Evolutionary conservation across 139 green algal species (phyloP).

Genomic region (Chlamydomonas incerta): DNA sequence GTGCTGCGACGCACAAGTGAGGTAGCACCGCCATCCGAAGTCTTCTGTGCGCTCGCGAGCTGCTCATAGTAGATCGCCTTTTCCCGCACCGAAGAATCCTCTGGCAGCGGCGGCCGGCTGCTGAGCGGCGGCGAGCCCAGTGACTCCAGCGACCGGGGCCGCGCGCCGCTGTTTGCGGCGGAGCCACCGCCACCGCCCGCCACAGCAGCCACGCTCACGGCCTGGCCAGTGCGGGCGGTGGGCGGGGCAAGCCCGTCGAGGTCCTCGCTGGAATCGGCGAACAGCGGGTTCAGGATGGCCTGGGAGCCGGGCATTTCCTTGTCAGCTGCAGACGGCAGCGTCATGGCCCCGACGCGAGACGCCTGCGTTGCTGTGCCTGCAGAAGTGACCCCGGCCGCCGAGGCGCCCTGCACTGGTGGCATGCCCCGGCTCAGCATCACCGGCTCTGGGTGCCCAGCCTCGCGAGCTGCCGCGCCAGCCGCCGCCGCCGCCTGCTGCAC

Average conservation of each 20-base stretch:
- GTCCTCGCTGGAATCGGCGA: constrained; percentile 1
- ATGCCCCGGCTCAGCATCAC: no score
- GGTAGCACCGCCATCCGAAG: not conserved
- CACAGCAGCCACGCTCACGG: no score
- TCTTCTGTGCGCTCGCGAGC: not conserved
- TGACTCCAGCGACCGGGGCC: not conserved
- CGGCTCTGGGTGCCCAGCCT: not conserved
- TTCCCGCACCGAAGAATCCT: constrained; percentile 30
- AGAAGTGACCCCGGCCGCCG: not conserved
- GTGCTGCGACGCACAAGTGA: not conserved
- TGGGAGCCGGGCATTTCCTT: not conserved
- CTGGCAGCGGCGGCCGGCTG: not conserved
- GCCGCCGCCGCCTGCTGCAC: not conserved
- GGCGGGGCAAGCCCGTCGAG: not conserved
- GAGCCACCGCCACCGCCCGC: no score
- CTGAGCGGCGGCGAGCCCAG: not conserved
- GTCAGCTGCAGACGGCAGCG: not conserved
- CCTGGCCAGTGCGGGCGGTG: no score
- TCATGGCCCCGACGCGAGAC: not conserved
- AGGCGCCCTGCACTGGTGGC: not conserved
- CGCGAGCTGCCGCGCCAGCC: not conserved
- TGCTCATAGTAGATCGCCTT: constrained; percentile 47
- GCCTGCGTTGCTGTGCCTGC: no score
- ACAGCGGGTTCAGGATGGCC: constrained; percentile 36
- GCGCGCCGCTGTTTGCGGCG: not conserved